Evolutionary conservation across 176 grass and related monocot genomes (phyloP), one percentile per base, ranked within the genome.

Genomic region (Paspalum vaginatum): DNA sequence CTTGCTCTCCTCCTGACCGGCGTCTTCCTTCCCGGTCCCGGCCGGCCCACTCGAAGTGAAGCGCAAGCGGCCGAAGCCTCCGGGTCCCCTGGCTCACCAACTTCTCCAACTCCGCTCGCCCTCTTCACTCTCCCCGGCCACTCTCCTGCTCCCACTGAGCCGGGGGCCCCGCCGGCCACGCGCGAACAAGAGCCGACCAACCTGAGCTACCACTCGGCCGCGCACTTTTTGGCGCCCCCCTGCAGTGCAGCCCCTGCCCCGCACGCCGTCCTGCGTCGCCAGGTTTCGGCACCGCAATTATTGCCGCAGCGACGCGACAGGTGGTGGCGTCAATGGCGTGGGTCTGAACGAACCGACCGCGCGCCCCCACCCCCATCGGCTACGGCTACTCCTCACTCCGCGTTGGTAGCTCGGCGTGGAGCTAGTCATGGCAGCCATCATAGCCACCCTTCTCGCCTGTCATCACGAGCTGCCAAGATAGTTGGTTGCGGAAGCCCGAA

Each of bases 271-370:
- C 70, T 32, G 57, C 77, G 27, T 40, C 58, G 45, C 42, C 32
- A 43, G 18, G 27, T 24, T 8, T 11, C 37, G 41, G 26, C 69
- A n/a, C 9, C 11, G 40, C 70, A 69, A 87, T 81, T 61, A 81
- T 87, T 82, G 63, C 52, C n/a, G 85, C 66, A 62, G 79, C 40
- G 40, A 44, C n/a, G 46, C 53, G 65, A 62, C 65, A 10, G 65
- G 75, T 71, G 73, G 80, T 44, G 80, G 59, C 49, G 59, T 74
- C 80, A 53, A 53, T 83, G 80, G 59, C 59, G 70, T 83, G 56
- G 79, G 68, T 82, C 56, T 27, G 68, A 66, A 46, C 13, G 25
- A 16, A 16, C n/a, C 65, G 16, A 26, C 58, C 15, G 24, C 17
- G 22, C 21, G 8, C 18, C 18, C 55, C 56, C 56, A 58, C 11